Evolutionary conservation across 2,329 filamentous ascomycete species (phyloP).

Genomic region (Calonectria hawksworthii): DNA sequence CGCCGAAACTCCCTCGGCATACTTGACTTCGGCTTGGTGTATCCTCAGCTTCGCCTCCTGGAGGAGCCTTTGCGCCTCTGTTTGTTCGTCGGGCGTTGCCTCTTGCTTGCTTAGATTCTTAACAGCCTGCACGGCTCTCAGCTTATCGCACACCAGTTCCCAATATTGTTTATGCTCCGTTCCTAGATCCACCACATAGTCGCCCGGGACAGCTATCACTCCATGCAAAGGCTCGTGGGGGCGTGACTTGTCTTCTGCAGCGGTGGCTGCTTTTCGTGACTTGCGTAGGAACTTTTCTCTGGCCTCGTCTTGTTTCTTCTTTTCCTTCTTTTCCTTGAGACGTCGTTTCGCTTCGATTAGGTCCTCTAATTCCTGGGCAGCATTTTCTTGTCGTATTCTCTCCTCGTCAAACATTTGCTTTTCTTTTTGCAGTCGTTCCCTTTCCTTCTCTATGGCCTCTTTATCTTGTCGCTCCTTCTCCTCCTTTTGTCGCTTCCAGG

Average conservation of each 20-base stretch:
- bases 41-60: slow-evolving; percentile 51
- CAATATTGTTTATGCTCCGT: slow-evolving; percentile 53
- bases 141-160: slow-evolving; percentile 58
- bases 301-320: slow-evolving; percentile 51
- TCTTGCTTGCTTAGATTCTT: slow-evolving; percentile 49
- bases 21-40: slow-evolving; percentile 54
- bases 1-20: slow-evolving; percentile 46
- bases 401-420: slow-evolving; percentile 56
- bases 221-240: slow-evolving; percentile 50
- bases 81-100: slow-evolving; percentile 43
- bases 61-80: slow-evolving; percentile 47
- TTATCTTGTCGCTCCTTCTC: slow-evolving; percentile 55
- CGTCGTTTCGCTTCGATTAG: slow-evolving; percentile 54
- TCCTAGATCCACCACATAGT: slow-evolving; percentile 49
- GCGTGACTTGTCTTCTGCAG: slow-evolving; percentile 33
- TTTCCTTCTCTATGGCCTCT: slow-evolving; percentile 55
- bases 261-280: slow-evolving; percentile 53
- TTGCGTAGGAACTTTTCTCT: slow-evolving; percentile 49
- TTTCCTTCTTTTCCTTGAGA: slow-evolving; percentile 57
- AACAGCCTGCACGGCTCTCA: slow-evolving; percentile 55
- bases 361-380: slow-evolving; percentile 56
- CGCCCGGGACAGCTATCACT: slow-evolving; percentile 52
- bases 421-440: slow-evolving; percentile 53
- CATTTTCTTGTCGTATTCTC: slow-evolving; percentile 50
- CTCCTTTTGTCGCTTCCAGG: slow-evolving; percentile 71